Percentiles rank a stretch among this genome's conserved stretches.
These are phyloP conservation scores for Metroxylon sagu DNA, from an alignment of 176 grass and related monocot species.

Conservation along the genomic window DNA sequence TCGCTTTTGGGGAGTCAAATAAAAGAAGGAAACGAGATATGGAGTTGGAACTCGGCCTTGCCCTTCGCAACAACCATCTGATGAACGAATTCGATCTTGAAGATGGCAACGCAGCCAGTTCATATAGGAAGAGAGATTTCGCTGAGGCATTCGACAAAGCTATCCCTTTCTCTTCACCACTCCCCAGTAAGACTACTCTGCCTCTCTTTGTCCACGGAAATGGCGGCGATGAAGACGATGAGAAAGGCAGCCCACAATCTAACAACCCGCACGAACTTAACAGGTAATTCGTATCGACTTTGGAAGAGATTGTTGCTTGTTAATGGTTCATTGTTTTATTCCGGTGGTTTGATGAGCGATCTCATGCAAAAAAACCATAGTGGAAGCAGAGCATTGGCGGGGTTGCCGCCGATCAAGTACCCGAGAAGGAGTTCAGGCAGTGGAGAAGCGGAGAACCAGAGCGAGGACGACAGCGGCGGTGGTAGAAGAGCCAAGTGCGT, in stretches of 20 bases:
- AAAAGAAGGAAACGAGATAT: constrained; percentile 3
- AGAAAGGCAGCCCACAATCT: neutral
- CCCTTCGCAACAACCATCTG: constrained; percentile 15
- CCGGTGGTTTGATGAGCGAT: no score
- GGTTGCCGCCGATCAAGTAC: constrained; percentile 74
- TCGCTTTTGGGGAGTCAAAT: neutral
- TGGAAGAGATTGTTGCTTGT: no score
- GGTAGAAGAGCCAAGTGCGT: constrained; percentile 28
- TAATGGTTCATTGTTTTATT: no score
- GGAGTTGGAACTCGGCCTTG: constrained; percentile 70
- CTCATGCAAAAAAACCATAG: neutral
- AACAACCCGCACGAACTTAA: neutral
- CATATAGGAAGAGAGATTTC: constrained; percentile 27
- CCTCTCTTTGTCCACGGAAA: constrained; percentile 30
- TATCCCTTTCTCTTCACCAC: no score
- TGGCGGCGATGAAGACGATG: neutral
- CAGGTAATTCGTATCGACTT: constrained; percentile 23
- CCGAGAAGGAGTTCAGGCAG: neutral
- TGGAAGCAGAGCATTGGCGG: constrained; percentile 25
- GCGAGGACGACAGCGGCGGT: neutral
- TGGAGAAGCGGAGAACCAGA: neutral
- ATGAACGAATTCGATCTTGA: neutral
- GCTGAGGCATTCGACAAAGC: constrained; percentile 10
- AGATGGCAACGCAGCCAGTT: neutral
- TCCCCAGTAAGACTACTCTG: constrained; percentile 11